Base-by-base conservation (phyloP, 768 basidiomycete species). In the Lactarius psammicola region DNA sequence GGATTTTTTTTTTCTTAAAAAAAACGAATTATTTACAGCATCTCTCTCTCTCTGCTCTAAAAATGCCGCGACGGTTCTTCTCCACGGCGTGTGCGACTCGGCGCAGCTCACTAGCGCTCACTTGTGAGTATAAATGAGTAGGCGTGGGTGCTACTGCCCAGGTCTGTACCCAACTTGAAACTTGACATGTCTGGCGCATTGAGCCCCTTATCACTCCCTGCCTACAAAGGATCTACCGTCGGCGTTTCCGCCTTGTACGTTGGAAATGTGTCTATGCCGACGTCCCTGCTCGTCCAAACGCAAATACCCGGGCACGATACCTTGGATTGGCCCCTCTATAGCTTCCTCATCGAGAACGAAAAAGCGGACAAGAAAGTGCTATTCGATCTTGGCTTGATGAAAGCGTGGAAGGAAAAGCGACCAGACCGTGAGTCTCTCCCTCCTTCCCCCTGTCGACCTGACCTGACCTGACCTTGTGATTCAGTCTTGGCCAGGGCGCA, bases 311-410 rank as follows among this genome's bases (percentile, higher is more conserved):
- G 56, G 18, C 59, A 56, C 11, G 54, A 42, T 8, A 3, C n/a
- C 10, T 3, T 65, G 1, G 42, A 55, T 8, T 1, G 30, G 0
- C 30, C 40, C 2, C 17, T 40, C 3, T 38, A 55, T 56, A 49
- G 42, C 26, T 56, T 60, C 17, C 53, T 65, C 31, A 30, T 49
- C 20, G 42, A 56, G 54, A 65, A 36, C 4, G 54, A 60, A 11
- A 36, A 28, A 33, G 20, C 4, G 13, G 51, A 23, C 31, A 55
- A 60, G 15, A 46, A 46, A 13, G 23, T 49, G 18, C 10, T 56
- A 20, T 65, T 36, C 15, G 54, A 65, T 10, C 38, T 60, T 8
- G 40, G 59, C 33, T 26, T 60, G 17, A 59, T 55, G 40, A 60
- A 59, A n/a, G 23, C 13, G 10, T 9, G 28, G 59, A 40, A 49